Base-by-base conservation (phyloP, 208 protist genomes). In the Strigomonas culicis region DNA sequence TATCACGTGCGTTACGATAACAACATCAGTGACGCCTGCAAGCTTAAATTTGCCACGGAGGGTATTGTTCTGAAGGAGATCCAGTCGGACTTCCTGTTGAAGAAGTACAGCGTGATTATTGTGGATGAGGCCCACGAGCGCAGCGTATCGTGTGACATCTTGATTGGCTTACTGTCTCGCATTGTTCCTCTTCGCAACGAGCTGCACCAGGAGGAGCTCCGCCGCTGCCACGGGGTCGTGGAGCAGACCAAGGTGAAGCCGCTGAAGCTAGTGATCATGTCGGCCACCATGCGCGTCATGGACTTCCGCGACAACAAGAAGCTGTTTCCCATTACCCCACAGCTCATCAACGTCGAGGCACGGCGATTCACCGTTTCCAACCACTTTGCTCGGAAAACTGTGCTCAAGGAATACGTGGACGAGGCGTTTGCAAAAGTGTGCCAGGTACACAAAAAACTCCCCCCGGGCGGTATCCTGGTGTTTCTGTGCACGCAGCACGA, bases 1-100 rank as follows among this genome's bases (percentile, higher is more conserved):
- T 99, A 99, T 73, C 87, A 94, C 36, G 98, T 99, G 30, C 92
- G 98, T 31, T 99, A 99, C 67, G 98, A 99, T 74, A 98, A 99
- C 76, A 97, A 93, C 65, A 86, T 98, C 11, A 88, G 79, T 6
- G 75, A 90, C 24, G 70, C 82, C 31, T 99, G 97, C 39, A 77
- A 70, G 59, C 50, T 99, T 13, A 98, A 98, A 71, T 99, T 99
- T 81, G 97, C 99, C 59, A 99, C 98, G 0, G 98, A 99, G 82
- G 98, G 98, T 67, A 99, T 99, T 82, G 82, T 99, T 34, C 84
- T 99, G 21, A 90, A 98, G 50, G 99, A 99, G 67, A 97, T 98
- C 41, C 80, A 99, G 21, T 88, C 79, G 0, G 97, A 99, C 67
- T 97, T 98, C 28, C 79, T 98, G 57, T 79, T 99, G 13, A 69